These are phyloP conservation scores for Panaeolus papilionaceus DNA, from an alignment of 768 basidiomycete genomes.

Conservation along the genomic window DNA sequence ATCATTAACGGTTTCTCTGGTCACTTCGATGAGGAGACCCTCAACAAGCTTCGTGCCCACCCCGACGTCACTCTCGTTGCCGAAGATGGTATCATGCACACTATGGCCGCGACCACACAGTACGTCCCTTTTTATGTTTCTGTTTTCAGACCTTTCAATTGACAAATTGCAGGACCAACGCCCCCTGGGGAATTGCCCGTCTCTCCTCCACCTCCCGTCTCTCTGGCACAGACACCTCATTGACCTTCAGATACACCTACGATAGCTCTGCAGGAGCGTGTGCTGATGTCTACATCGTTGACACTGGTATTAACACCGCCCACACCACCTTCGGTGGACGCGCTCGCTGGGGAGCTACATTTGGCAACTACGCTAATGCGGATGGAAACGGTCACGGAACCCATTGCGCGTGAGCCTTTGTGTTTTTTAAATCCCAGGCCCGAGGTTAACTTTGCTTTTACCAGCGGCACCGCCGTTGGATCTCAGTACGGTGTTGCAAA, in stretches of 20 bases:
- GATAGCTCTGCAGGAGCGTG: constrained; percentile 34
- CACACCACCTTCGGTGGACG: constrained; percentile 44
- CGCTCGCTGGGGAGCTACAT: constrained; percentile 44
- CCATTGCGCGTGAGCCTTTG: constrained; percentile 21
- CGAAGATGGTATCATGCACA: constrained; percentile 39
- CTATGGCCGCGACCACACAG: constrained; percentile 29
- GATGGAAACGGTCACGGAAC: constrained; percentile 28
- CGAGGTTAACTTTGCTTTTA: background rate
- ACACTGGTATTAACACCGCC: constrained; percentile 33
- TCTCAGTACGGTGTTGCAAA: constrained; percentile 26
- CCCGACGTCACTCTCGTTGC: constrained; percentile 34
- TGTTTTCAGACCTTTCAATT: no score
- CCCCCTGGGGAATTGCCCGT: constrained; percentile 20
- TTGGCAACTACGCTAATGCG: constrained; percentile 29
- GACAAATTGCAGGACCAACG: constrained; percentile 14
- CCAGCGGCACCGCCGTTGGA: constrained; percentile 25
- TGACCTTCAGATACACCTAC: constrained; percentile 32
- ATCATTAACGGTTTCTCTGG: constrained; percentile 39
- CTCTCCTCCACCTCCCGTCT: constrained; percentile 8
- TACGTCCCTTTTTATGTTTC: constrained; percentile 8
- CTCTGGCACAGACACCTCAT: constrained; percentile 9
- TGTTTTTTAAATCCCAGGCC: background rate
- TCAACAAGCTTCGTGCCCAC: constrained; percentile 32
- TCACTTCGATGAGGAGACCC: constrained; percentile 28
- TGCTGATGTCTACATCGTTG: constrained; percentile 47